Evolutionary conservation across 768 basidiomycete species (phyloP).

Genomic region (Rhodosporidiobolus odoratus): DNA sequence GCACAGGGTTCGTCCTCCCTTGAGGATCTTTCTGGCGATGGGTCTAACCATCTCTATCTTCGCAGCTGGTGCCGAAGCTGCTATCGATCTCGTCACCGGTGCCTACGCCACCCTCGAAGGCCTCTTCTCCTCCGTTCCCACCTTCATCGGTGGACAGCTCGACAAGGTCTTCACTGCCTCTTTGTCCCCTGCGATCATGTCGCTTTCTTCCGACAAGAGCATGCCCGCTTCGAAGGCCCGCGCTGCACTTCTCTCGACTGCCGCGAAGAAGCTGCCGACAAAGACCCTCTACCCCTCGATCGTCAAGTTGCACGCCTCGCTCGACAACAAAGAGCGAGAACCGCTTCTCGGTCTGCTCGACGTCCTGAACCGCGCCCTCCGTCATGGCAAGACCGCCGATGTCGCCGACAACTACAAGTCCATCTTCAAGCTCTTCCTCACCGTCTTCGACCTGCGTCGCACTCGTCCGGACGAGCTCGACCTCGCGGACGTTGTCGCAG

Average conservation of each 20-base stretch:
- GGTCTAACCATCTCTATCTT: not conserved
- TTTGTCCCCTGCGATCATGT: constrained; percentile 31
- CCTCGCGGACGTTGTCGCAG: constrained; percentile 37
- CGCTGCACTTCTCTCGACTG: constrained; percentile 56
- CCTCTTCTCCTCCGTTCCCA: constrained; percentile 69
- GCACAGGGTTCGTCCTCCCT: constrained; percentile 12
- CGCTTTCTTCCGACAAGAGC: constrained; percentile 12
- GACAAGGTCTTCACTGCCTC: constrained; percentile 40
- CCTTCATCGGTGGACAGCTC: constrained; percentile 54
- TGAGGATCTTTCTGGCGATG: not conserved
- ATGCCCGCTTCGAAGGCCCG: constrained; percentile 45
- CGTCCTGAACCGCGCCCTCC: constrained; percentile 61
- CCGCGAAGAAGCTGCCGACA: constrained; percentile 66
- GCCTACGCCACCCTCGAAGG: constrained; percentile 57
- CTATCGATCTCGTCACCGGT: constrained; percentile 22
- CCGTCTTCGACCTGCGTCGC: constrained; percentile 61
- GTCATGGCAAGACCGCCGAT: constrained; percentile 59
- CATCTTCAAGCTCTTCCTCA: constrained; percentile 72
- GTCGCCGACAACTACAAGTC: constrained; percentile 63
- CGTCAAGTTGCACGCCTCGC: constrained; percentile 47
- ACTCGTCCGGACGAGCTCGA: constrained; percentile 18
- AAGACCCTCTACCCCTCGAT: constrained; percentile 65
- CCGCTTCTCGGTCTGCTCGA: constrained; percentile 59
- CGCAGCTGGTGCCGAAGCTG: constrained; percentile 2
- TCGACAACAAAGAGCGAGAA: constrained; percentile 40